Evolutionary conservation across 257 asterid species (phyloP).

Genomic region (Thymus mandschuricus): DNA sequence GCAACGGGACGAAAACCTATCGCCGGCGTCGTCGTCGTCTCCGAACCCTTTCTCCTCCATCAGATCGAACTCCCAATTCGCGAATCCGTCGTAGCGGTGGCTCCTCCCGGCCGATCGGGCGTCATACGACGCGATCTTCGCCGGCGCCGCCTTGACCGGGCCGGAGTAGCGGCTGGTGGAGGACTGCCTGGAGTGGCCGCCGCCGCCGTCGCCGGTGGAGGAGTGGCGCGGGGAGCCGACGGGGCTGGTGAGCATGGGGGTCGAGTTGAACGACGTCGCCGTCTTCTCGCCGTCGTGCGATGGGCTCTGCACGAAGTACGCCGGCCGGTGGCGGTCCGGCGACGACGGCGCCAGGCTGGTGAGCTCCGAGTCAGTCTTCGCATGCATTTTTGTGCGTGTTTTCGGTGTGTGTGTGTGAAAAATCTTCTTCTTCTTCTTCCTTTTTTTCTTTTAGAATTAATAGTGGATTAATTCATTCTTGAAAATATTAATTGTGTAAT

Average conservation of each 20-base stretch:
- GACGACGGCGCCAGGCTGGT: conserved; percentile 83
- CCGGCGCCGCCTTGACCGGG: conserved; percentile 58
- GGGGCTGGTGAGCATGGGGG: conserved; percentile 70
- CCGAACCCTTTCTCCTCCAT: conserved; percentile 72
- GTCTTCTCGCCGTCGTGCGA: conserved; percentile 90
- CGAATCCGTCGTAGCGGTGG: conserved; percentile 33
- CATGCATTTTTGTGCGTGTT: conserved; percentile 50
- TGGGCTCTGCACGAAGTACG: conserved; percentile 88
- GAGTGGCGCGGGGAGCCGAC: conserved; percentile 82
- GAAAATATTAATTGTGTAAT: neutral
- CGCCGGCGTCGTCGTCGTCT: conserved; percentile 32
- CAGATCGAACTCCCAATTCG: conserved; percentile 53
- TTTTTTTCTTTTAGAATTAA: too few species aligned
- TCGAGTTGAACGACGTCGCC: conserved; percentile 70
- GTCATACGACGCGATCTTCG: conserved; percentile 57
- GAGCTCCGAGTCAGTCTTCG: conserved; percentile 78
- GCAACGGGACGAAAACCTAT: conserved; percentile 52
- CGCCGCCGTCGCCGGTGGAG: conserved; percentile 40
- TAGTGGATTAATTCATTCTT: neutral
- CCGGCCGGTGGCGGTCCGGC: conserved; percentile 71
- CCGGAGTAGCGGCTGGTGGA: conserved; percentile 86
- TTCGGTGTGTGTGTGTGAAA: too few species aligned
- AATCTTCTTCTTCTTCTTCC: too few species aligned
- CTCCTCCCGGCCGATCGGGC: conserved; percentile 51
- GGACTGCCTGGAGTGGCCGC: conserved; percentile 82